These are phyloP conservation scores for Backusella psychrophila DNA, from an alignment of 192 early-diverging fungal species.

Conservation along the genomic window DNA sequence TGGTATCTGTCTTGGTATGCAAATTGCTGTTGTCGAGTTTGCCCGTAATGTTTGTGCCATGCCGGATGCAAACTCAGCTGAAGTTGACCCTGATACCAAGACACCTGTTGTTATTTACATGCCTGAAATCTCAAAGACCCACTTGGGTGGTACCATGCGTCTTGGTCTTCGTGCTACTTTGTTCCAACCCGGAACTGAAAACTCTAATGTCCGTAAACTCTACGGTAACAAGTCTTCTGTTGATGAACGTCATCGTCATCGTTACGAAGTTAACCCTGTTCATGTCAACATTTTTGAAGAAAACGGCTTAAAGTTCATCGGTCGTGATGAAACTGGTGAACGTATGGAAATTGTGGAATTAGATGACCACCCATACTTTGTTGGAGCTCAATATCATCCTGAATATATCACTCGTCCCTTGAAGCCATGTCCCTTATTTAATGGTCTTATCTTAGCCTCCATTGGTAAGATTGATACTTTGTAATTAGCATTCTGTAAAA, in stretches of 20 bases:
- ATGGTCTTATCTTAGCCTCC: slow-evolving; percentile 90
- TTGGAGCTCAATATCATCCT: slow-evolving; percentile 95
- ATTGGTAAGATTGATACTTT: slow-evolving; percentile 63
- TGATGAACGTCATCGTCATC: slow-evolving; percentile 94
- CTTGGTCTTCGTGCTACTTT: slow-evolving; percentile 82
- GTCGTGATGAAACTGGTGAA: slow-evolving; percentile 91
- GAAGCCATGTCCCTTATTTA: slow-evolving; percentile 87
- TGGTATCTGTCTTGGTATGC: slow-evolving; percentile 97
- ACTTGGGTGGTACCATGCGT: slow-evolving; percentile 97
- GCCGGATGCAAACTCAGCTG: slow-evolving; percentile 78
- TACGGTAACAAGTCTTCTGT: slow-evolving; percentile 58
- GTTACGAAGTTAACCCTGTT: slow-evolving; percentile 97
- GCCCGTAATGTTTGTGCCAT: slow-evolving; percentile 90
- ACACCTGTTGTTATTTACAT: slow-evolving; percentile 90
- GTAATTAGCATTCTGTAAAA: slow-evolving; percentile 15
- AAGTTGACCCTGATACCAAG: slow-evolving; percentile 72
- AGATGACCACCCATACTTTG: slow-evolving; percentile 86
- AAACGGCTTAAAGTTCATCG: slow-evolving; percentile 86
- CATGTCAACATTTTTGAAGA: slow-evolving; percentile 71
- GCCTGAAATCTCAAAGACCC: slow-evolving; percentile 93
- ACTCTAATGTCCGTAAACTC: slow-evolving; percentile 66
- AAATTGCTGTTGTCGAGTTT: slow-evolving; percentile 97
- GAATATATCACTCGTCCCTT: slow-evolving; percentile 96
- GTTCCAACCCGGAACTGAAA: slow-evolving; percentile 66
- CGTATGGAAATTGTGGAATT: slow-evolving; percentile 98